A percentile compares a stretch with the other conserved stretches of the same genome.
Conservation (phyloP, 2,329 filamentous ascomycete genomes). For the Lachnellula occidentalis region DNA sequence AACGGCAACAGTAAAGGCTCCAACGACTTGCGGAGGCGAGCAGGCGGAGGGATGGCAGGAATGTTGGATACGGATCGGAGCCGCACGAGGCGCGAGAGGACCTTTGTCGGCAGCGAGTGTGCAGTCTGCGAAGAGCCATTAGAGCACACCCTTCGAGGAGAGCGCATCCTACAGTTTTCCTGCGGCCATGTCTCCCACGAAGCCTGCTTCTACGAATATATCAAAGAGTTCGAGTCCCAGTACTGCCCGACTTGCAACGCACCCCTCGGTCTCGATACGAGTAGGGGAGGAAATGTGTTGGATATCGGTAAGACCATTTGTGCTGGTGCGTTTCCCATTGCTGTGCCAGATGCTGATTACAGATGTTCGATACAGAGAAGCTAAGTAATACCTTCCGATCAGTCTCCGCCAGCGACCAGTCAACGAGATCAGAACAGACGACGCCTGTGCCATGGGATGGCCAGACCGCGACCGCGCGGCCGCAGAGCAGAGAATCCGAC, state of each 20-base stretch:
- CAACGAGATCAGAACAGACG: slow-evolving; percentile 37
- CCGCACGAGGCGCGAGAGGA: slow-evolving; percentile 79
- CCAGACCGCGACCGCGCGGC: slow-evolving; percentile 46
- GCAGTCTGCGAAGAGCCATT: slow-evolving; percentile 94
- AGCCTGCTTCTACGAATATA: slow-evolving; percentile 98
- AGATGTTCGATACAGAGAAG: slow-evolving; percentile 61
- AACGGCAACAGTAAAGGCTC: slow-evolving; percentile 7
- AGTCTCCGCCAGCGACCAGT: slow-evolving; percentile 59
- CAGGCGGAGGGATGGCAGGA: slow-evolving; percentile 47
- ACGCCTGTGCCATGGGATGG: slow-evolving; percentile 65
- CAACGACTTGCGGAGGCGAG: slow-evolving; percentile 23
- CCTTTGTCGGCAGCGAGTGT: slow-evolving; percentile 91
- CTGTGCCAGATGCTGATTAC: slow-evolving; percentile 17
- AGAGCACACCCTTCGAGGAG: slow-evolving; percentile 89
- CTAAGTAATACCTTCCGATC: slow-evolving; percentile 89
- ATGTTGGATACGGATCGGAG: slow-evolving; percentile 71
- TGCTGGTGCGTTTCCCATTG: slow-evolving; percentile 29
- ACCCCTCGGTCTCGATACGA: slow-evolving; percentile 84
- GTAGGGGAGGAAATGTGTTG: slow-evolving; percentile 84
- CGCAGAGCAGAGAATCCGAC: slow-evolving; percentile 43
- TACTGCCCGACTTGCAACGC: slow-evolving; percentile 93
- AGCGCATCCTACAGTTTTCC: slow-evolving; percentile 91
- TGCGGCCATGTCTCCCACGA: slow-evolving; percentile 97
- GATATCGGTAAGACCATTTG: slow-evolving; percentile 64
- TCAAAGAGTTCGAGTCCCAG: slow-evolving; percentile 88